Percentiles rank a stretch among this genome's conserved stretches.
Evolutionary conservation across 257 asterid genomes (phyloP).

Genomic region (Scutellaria baicalensis): DNA sequence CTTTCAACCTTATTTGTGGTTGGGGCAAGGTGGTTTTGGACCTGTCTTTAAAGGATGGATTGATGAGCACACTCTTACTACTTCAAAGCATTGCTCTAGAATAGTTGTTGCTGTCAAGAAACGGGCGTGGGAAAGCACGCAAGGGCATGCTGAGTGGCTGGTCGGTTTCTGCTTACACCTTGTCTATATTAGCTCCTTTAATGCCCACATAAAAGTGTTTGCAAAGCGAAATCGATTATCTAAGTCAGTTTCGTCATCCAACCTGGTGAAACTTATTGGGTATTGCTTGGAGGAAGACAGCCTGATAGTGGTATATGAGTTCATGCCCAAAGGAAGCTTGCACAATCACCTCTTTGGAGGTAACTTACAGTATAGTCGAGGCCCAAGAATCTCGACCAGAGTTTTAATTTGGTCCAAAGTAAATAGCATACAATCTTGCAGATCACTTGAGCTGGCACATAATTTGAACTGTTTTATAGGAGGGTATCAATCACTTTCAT

Average conservation of each 20-base stretch:
- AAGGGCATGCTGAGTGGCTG: neutral
- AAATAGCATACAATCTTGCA: too few species aligned
- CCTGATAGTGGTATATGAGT: slow-evolving; percentile 3
- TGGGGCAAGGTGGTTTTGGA: neutral
- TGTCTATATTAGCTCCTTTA: neutral
- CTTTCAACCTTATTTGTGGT: neutral
- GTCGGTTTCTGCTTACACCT: neutral
- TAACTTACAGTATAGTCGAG: neutral
- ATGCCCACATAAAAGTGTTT: too few species aligned
- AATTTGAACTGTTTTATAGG: slow-evolving; percentile 29
- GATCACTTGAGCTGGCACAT: too few species aligned
- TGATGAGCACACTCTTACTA: neutral
- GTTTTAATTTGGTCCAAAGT: too few species aligned
- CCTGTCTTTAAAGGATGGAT: neutral
- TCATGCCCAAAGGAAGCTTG: slow-evolving; percentile 12
- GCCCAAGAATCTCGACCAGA: too few species aligned
- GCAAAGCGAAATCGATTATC: slow-evolving; percentile 1
- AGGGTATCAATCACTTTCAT: slow-evolving; percentile 34
- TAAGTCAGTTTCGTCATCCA: slow-evolving; percentile 8
- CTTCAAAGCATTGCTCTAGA: slow-evolving; percentile 6
- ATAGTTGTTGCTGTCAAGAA: slow-evolving; percentile 5
- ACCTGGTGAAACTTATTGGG: neutral
- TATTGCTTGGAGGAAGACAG: slow-evolving; percentile 8
- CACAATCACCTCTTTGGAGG: slow-evolving; percentile 42
- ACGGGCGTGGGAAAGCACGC: neutral